A percentile compares a stretch with the other conserved stretches of the same genome.
phyloP scores from a whole-genome alignment of 768 basidiomycete genomes.

The Harrya chromipes region DNA sequence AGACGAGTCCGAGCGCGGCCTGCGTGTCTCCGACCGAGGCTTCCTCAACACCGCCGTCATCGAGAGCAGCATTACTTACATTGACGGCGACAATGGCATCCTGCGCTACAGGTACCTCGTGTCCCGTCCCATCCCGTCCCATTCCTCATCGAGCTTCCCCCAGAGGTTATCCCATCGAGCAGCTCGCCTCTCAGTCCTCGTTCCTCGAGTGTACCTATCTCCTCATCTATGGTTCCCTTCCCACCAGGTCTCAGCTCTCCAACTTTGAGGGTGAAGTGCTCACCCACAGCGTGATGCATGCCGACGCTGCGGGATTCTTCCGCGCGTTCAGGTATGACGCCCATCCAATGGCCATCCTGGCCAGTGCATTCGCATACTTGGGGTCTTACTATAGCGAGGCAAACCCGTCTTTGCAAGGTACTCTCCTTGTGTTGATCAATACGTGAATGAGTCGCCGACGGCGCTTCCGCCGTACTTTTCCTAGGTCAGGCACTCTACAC shows the following conservation, averaged over 20 bases:
- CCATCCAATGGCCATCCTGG: conserved; percentile 89
- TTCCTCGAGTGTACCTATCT: conserved; percentile 86
- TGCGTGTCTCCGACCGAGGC: conserved; percentile 76
- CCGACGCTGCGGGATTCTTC: conserved; percentile 68
- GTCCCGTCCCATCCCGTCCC: not conserved
- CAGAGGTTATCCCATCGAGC: conserved; percentile 92
- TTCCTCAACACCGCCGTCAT: conserved; percentile 84
- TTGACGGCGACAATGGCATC: conserved; percentile 86
- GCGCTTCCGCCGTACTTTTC: not conserved
- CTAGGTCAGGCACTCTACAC: conserved; percentile 79
- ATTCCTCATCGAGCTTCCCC: not conserved
- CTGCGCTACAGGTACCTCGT: conserved; percentile 65
- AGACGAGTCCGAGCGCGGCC: conserved; percentile 79
- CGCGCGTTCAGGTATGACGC: conserved; percentile 83
- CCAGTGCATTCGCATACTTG: conserved; percentile 82
- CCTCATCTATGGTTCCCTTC: conserved; percentile 84
- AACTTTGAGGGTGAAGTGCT: conserved; percentile 74
- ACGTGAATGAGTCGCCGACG: not conserved
- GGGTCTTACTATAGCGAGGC: conserved; percentile 87
- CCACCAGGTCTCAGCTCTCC: conserved; percentile 54
- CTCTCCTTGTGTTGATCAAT: not conserved
- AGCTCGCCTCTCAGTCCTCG: conserved; percentile 74
- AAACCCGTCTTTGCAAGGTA: conserved; percentile 84
- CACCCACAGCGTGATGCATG: conserved; percentile 68
- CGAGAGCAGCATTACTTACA: conserved; percentile 80